Evolutionary conservation across 495 filamentous ascomycete genomes (phyloP), one percentile per base, ranked within the genome.

Genomic region (Neurospora sp.): DNA sequence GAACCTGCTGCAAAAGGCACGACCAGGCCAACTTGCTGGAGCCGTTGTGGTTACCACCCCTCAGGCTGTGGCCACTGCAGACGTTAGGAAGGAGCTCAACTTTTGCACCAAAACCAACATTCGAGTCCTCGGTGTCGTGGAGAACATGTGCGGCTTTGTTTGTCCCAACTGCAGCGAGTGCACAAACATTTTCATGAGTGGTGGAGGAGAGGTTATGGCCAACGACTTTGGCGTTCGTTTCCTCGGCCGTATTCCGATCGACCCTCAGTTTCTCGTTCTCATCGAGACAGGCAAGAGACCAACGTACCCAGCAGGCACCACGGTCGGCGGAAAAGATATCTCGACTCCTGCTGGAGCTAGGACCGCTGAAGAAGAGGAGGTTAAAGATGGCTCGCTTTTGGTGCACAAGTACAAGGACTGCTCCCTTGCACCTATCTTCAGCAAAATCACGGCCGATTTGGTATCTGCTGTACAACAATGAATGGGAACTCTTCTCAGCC

Each of bases 91-190:
- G 82, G 96, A 98, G 79, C 87, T 98, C 62, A 98, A 97, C 79
- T 98, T 99, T 78, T 99, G 96, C 81, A 84, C 83, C 34, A 98
- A 98, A 84, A 94, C 92, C 8, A 89, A 89, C 24, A 89, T 99
- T 48, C 83, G 88, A 15, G 89, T 97, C 24, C 84, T 98, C 39
- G 96, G 96, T 0, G 94, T 99, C 3, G 86, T 99, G 43, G 96
- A 99, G 84, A 99, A 99, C 82, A 98, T 99, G 96, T 91, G 91
- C 36, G 96, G 96, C 2, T 99, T 94, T 82, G 92, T 97, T 71
- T 99, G 96, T 82, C 95, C 95, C 40, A 93, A 94, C 79, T 99
- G 96, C 83, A 92, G 91, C 75, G 93, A 96, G 81, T 93, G 94
- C 81, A 97, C 93, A 59, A 93, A 98, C 83, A 83, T 98, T 72